Conservation (phyloP, 352 stramenopile species). For the Phytophthora citrophthora region DNA sequence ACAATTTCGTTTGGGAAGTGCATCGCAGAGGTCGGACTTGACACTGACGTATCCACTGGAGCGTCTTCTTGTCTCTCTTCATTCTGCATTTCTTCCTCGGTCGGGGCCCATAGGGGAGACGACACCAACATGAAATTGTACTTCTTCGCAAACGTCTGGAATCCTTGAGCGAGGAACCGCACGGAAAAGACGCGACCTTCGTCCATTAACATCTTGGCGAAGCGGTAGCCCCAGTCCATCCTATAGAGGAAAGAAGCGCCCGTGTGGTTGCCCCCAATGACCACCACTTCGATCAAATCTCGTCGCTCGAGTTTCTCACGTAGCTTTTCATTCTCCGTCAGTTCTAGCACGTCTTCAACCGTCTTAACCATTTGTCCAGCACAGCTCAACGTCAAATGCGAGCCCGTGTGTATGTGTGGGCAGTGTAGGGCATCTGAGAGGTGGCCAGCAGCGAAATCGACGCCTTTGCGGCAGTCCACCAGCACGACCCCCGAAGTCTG, state of each 20-base stretch:
- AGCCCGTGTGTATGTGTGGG: constrained; percentile 28
- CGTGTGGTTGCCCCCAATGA: constrained; percentile 65
- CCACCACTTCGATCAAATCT: constrained; percentile 78
- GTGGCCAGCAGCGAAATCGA: constrained; percentile 51
- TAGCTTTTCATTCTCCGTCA: constrained; percentile 41
- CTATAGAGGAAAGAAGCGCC: constrained; percentile 55
- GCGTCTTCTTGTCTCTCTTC: constrained; percentile 10
- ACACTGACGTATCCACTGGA: constrained; percentile 1
- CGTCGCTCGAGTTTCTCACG: constrained; percentile 51
- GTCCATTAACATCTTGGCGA: constrained; percentile 64
- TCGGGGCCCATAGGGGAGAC: constrained; percentile 18
- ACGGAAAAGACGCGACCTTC: constrained; percentile 80
- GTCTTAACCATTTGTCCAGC: constrained; percentile 29
- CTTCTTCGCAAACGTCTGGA: constrained; percentile 66
- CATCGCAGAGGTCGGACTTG: constrained; percentile 18
- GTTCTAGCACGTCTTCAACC: constrained; percentile 63
- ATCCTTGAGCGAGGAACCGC: constrained; percentile 69
- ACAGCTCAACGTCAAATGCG: constrained; percentile 34
- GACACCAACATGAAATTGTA: constrained; percentile 71
- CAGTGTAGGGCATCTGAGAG: constrained; percentile 67
- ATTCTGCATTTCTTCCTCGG: constrained; percentile 1
- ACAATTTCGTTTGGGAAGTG: constrained; percentile 85
- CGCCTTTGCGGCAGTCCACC: constrained; percentile 65
- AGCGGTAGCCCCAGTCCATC: constrained; percentile 74
- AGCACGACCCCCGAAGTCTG: constrained; percentile 74